Base-by-base conservation (phyloP, 148 eudicot genomes). In the Rhododendron mucronatum region DNA sequence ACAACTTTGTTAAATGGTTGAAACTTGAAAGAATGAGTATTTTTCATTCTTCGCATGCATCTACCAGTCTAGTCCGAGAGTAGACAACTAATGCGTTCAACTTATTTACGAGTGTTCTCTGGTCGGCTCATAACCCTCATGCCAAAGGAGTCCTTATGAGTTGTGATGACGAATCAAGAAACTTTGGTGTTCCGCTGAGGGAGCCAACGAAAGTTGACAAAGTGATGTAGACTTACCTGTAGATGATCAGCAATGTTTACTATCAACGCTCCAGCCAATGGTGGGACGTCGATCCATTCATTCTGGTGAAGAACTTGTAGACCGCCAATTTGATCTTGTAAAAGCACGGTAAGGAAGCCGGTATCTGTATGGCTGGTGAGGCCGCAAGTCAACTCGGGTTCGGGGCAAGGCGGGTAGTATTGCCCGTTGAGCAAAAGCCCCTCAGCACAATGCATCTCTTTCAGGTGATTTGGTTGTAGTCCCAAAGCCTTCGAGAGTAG, bases 341-440 rank as follows among this genome's bases (percentile, higher is more conserved):
- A n/a, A 13, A 82, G 73, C 48, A 59, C 73, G 0, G 84, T 59
- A n/a, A 82, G 39, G 28, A 39, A 61, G 75, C 45, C 74, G 23
- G 16, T 63, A 23, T 82, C 84, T 5, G 84, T 2, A 14, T 63
- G 84, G 75, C 47, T 61, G 75, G 11, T 63, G 8, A 30, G 41
- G 39, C 39, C 76, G 13, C 4, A 15, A 0, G 90, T 84, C 41
- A 87, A 13, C 13, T 91, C 90, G 0, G 92, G 91, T 48, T 88
- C 85, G 0, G 92, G 92, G 55, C 92, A 89, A 16, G 86, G 41
- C 21, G 91, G 91, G 57, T 88, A 89, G 84, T 91, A 91, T 28
- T 91, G 89, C 83, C 87, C 37, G 13, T 55, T 0, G 5, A 88
- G 16, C 0, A 11, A 8, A 10, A 81, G 80, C n/a, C 87, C 86